Percentiles rank a stretch among this genome's conserved stretches.
These are phyloP conservation scores for Aspergillus pseudonomiae DNA, from an alignment of 2,329 filamentous ascomycete species.

Conservation along the genomic window DNA sequence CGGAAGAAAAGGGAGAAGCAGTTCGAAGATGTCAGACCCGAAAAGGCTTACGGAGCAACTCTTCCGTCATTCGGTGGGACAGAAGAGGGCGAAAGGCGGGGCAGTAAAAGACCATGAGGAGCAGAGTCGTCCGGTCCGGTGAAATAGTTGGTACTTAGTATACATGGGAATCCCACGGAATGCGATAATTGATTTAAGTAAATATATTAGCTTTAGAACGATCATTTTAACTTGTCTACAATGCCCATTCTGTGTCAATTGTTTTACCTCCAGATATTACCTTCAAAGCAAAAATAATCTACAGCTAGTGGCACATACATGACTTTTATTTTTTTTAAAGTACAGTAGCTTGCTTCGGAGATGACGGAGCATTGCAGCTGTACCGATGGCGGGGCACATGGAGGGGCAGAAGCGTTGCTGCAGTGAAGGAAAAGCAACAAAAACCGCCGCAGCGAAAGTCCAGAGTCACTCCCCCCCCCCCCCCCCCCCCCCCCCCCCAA, in stretches of 20 bases:
- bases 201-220: neutral
- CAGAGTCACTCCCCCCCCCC: neutral
- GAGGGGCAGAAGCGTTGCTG: slow-evolving; percentile 18
- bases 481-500: too few species aligned
- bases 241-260: neutral
- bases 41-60: slow-evolving; percentile 38
- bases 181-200: neutral
- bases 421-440: neutral
- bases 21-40: slow-evolving; percentile 20
- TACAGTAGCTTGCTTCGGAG: slow-evolving; percentile 11
- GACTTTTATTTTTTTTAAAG: neutral
- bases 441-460: neutral
- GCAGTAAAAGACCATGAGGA: slow-evolving; percentile 26
- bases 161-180: slow-evolving; percentile 10
- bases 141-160: slow-evolving; percentile 12
- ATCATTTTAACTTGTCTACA: neutral
- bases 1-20: slow-evolving; percentile 30
- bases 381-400: slow-evolving; percentile 24
- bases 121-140: slow-evolving; percentile 40
- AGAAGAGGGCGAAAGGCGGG: slow-evolving; percentile 25
- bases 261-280: neutral
- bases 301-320: neutral
- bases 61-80: slow-evolving; percentile 39
- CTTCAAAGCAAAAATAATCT: neutral
- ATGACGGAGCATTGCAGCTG: slow-evolving; percentile 12